A percentile compares a stretch with the other conserved stretches of the same genome.
phyloP scores from a whole-genome alignment of 2,329 filamentous ascomycete genomes.

The Xylariaceae sp. region DNA sequence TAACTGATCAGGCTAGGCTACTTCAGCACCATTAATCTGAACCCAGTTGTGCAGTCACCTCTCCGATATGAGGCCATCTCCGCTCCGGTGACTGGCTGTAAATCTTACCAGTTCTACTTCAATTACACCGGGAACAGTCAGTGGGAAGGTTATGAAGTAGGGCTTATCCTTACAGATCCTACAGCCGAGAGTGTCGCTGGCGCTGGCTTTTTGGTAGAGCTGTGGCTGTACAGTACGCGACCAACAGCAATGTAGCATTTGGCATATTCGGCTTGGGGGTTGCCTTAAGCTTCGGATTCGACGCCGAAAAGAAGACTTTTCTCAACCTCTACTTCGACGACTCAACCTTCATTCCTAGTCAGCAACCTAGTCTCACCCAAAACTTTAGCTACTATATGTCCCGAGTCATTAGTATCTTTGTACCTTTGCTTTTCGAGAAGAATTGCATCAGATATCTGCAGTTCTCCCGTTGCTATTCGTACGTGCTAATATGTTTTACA shows the following conservation, averaged over 20 bases:
- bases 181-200: not conserved
- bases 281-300: not conserved
- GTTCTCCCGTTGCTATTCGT: no score
- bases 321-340: conserved; percentile 1
- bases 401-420: no score
- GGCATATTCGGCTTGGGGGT: not conserved
- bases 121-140: conserved; percentile 10
- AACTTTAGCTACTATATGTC: conserved; percentile 7
- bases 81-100: conserved; percentile 7
- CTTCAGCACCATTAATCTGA: conserved; percentile 1
- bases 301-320: not conserved
- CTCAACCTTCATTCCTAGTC: conserved; percentile 2
- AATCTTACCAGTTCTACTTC: conserved; percentile 14
- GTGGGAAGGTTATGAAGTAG: not conserved
- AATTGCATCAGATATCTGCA: no score
- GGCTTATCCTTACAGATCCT: conserved; percentile 6
- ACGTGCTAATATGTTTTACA: not conserved
- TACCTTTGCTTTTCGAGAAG: no score
- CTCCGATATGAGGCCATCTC: conserved; percentile 10
- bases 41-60: not conserved
- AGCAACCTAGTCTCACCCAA: not conserved
- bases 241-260: conserved; percentile 8
- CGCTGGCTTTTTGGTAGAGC: not conserved
- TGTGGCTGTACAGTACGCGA: conserved; percentile 4
- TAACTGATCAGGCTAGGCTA: conserved; percentile 2